Evolutionary conservation across 768 basidiomycete genomes (phyloP).

Genomic region (Pholiota conissans): DNA sequence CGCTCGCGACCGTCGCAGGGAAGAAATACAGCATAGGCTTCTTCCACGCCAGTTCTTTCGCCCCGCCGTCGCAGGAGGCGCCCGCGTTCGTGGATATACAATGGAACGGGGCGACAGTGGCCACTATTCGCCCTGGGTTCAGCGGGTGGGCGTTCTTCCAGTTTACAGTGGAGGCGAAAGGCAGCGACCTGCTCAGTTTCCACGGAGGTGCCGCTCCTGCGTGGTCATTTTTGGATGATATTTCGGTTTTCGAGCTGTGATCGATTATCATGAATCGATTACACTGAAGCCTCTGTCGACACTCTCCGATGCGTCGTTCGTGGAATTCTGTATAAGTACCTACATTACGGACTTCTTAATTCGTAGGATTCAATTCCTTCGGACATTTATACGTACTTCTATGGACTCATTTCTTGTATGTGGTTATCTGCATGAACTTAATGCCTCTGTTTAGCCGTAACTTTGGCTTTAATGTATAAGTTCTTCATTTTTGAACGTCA

Average conservation of each 20-base stretch:
- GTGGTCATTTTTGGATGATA: constrained; percentile 49
- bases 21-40: constrained; percentile 38
- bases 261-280: not conserved
- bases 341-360: too few relatives aligned
- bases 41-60: constrained; percentile 42
- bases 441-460: too few relatives aligned
- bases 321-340: too few relatives aligned
- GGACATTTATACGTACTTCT: too few relatives aligned
- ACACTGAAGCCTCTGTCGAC: too few relatives aligned
- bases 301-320: too few relatives aligned
- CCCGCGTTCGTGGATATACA: constrained; percentile 40
- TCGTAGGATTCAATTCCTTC: too few relatives aligned
- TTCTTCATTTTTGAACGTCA: not conserved
- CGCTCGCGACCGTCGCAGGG: constrained; percentile 35
- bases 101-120: constrained; percentile 37
- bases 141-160: constrained; percentile 35
- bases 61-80: constrained; percentile 28
- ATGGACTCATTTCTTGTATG: too few relatives aligned
- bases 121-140: constrained; percentile 29
- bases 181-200: constrained; percentile 37
- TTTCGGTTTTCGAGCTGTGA: constrained; percentile 26
- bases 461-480: not conserved
- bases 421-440: too few relatives aligned
- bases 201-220: constrained; percentile 45
- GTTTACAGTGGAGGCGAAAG: constrained; percentile 32